These are phyloP conservation scores for Puccinellia tenuiflora DNA, from an alignment of 176 grass and related monocot species.

Conservation along the genomic window DNA sequence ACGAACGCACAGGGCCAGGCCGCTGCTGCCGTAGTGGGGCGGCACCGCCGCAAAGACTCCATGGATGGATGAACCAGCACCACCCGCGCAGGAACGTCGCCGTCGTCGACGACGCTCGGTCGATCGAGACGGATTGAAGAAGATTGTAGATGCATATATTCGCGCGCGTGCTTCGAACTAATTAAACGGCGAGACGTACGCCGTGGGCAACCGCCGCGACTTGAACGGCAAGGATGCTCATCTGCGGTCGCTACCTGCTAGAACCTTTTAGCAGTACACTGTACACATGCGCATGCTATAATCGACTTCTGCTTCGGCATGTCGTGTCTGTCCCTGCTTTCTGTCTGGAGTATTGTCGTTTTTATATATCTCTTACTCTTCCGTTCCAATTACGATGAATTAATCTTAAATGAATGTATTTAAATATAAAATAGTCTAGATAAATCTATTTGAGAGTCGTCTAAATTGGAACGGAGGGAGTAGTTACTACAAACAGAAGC, in stretches of 20 bases:
- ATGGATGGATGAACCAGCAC: not conserved
- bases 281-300: not conserved
- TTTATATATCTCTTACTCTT: too few species aligned
- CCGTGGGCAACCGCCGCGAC: not conserved
- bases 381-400: too few species aligned
- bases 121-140: too few species aligned
- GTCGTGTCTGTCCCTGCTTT: not conserved
- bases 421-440: too few species aligned
- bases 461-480: too few species aligned
- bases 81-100: not conserved
- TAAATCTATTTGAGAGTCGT: too few species aligned
- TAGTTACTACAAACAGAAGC: too few species aligned
- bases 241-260: not conserved
- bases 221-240: not conserved
- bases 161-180: not conserved
- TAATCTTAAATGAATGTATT: too few species aligned
- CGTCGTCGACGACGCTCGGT: not conserved
- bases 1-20: not conserved
- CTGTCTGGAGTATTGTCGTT: not conserved
- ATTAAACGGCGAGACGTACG: not conserved
- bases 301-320: not conserved
- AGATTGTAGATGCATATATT: too few species aligned
- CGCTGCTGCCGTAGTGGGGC: constrained; percentile 34
- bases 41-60: constrained; percentile 49
- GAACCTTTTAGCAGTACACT: not conserved